These are phyloP conservation scores for Petunia hybrid DNA, from an alignment of 305 asterid species.

Conservation along the genomic window DNA sequence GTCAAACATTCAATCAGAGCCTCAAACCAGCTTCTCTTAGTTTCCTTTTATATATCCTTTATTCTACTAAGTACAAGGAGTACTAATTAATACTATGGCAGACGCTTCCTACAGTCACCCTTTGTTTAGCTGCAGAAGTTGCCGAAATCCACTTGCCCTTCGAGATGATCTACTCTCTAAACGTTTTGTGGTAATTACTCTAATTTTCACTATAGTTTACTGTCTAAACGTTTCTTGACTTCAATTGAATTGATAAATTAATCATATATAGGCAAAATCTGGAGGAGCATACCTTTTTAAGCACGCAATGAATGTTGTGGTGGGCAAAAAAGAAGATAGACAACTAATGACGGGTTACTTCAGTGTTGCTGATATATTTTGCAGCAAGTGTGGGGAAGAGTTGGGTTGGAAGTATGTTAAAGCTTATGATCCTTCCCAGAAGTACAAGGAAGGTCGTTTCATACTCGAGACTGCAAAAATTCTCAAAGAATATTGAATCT, in stretches of 20 bases:
- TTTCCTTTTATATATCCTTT: neutral
- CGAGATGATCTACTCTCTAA: conserved; percentile 58
- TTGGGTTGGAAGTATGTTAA: conserved; percentile 68
- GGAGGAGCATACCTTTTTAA: conserved; percentile 57
- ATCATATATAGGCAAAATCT: conserved; percentile 47
- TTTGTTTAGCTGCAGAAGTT: conserved; percentile 58
- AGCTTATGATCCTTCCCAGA: conserved; percentile 52
- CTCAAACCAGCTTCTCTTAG: neutral
- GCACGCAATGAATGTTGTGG: conserved; percentile 56
- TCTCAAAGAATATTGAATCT: conserved; percentile 46
- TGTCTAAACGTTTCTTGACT: neutral
- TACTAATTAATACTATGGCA: conserved; percentile 36
- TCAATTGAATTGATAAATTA: neutral
- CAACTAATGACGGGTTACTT: conserved; percentile 51
- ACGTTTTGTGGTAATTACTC: conserved; percentile 40
- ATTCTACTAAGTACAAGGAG: neutral
- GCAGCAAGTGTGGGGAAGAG: conserved; percentile 56
- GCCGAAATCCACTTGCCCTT: conserved; percentile 60
- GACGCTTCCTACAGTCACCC: conserved; percentile 40
- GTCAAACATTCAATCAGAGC: neutral
- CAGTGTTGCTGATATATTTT: conserved; percentile 49
- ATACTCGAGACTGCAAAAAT: conserved; percentile 63
- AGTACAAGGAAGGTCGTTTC: conserved; percentile 59
- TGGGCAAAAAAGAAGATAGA: conserved; percentile 57
- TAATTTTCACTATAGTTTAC: neutral